A percentile compares a stretch with the other conserved stretches of the same genome.
Evolutionary conservation across 805 yeast species (phyloP).

Genomic region (Teunomyces gatunensis): DNA sequence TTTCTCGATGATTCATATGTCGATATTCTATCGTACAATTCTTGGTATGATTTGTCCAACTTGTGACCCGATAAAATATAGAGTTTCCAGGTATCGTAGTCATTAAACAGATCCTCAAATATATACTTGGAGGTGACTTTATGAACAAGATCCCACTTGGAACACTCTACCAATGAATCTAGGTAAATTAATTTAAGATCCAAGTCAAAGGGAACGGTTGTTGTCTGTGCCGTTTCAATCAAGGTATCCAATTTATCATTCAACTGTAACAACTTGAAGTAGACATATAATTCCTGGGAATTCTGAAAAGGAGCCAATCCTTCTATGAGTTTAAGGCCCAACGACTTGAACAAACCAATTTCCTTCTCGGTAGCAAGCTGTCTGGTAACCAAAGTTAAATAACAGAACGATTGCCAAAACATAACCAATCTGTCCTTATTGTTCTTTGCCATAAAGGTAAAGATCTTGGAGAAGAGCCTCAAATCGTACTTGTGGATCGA

Average conservation of each 20-base stretch:
- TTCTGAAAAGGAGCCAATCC: slow-evolving; percentile 47
- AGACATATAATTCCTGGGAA: slow-evolving; percentile 67
- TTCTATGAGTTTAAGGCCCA: slow-evolving; percentile 59
- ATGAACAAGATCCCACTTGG: slow-evolving; percentile 45
- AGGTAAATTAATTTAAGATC: slow-evolving; percentile 59
- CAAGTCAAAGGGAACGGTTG: slow-evolving; percentile 40
- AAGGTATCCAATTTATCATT: neutral
- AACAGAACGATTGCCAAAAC: slow-evolving; percentile 57
- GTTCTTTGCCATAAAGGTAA: slow-evolving; percentile 41
- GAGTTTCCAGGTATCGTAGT: slow-evolving; percentile 71
- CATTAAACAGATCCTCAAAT: slow-evolving; percentile 51
- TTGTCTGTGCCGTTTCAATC: neutral
- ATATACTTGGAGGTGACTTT: slow-evolving; percentile 42
- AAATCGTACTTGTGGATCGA: slow-evolving; percentile 48
- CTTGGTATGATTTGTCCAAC: slow-evolving; percentile 30
- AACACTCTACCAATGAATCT: slow-evolving; percentile 41
- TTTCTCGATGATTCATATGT: slow-evolving; percentile 49
- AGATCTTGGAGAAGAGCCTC: slow-evolving; percentile 50
- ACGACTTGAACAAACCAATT: slow-evolving; percentile 49
- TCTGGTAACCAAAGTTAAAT: slow-evolving; percentile 40
- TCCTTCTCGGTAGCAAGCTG: slow-evolving; percentile 43
- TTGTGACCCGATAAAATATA: slow-evolving; percentile 45
- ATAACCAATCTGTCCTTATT: slow-evolving; percentile 29
- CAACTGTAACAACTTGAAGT: slow-evolving; percentile 46
- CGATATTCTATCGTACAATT: slow-evolving; percentile 23